These are phyloP conservation scores for Lipomyces yamanashiensis DNA, from an alignment of 805 yeast species.

Conservation along the genomic window DNA sequence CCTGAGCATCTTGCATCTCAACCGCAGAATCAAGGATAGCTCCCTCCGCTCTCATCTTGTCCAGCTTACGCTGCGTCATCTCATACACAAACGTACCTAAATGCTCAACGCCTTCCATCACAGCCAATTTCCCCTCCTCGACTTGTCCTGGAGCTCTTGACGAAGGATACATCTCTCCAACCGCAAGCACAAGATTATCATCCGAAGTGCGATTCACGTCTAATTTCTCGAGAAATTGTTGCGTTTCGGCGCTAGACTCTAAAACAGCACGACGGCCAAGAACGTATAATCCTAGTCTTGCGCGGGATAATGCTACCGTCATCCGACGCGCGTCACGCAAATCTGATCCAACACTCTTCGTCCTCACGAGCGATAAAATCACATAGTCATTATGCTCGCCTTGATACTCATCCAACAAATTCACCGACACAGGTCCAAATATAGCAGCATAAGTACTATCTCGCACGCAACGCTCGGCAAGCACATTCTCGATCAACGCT, in stretches of 20 bases:
- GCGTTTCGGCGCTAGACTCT: conserved; percentile 22
- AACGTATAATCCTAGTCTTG: conserved; percentile 46
- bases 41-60: conserved; percentile 16
- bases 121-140: conserved; percentile 30
- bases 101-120: conserved; percentile 44
- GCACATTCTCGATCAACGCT: conserved; percentile 51
- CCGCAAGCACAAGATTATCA: conserved; percentile 40
- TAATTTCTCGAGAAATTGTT: conserved; percentile 24
- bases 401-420: conserved; percentile 43
- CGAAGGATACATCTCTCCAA: conserved; percentile 44
- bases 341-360: conserved; percentile 39
- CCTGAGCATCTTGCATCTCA: conserved; percentile 7
- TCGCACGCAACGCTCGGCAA: conserved; percentile 42
- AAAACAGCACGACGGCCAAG: conserved; percentile 40
- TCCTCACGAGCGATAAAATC: conserved; percentile 48
- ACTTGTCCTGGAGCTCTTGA: conserved; percentile 18
- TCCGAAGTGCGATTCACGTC: conserved; percentile 14
- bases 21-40: not conserved
- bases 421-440: conserved; percentile 44
- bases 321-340: conserved; percentile 39
- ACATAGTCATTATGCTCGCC: conserved; percentile 44
- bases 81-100: conserved; percentile 45
- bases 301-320: conserved; percentile 44
- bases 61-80: conserved; percentile 41
- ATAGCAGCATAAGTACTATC: conserved; percentile 23